Evolutionary conservation across 139 green algal genomes (phyloP).

Genomic region (Chlorella sorokiniana): DNA sequence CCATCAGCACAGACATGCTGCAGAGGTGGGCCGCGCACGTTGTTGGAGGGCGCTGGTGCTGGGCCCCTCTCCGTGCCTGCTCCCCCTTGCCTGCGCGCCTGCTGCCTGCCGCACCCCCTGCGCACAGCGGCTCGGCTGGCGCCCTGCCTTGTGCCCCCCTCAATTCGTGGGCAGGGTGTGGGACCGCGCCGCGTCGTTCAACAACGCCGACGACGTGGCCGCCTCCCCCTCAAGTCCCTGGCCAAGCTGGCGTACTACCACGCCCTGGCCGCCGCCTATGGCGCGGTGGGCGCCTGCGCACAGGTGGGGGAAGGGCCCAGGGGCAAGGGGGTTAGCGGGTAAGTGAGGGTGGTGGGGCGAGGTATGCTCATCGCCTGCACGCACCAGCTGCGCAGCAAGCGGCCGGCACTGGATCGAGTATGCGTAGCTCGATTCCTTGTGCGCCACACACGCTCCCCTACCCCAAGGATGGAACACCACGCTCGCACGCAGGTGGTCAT

Average conservation of each 20-base stretch:
- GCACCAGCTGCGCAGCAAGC: too few species aligned
- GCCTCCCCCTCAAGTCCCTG: slow-evolving; percentile 47
- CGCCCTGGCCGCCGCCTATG: slow-evolving; percentile 77
- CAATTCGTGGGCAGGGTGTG: slow-evolving; percentile 9
- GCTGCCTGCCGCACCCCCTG: neutral
- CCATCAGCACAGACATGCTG: slow-evolving; percentile 93
- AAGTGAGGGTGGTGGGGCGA: too few species aligned
- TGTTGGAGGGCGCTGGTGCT: neutral
- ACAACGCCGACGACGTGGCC: slow-evolving; percentile 72
- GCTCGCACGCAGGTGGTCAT: slow-evolving; percentile 76
- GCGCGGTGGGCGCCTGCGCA: slow-evolving; percentile 50
- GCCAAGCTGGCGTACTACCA: slow-evolving; percentile 92
- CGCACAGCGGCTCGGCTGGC: neutral
- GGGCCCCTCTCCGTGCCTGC: neutral
- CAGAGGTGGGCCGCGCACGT: slow-evolving; percentile 52
- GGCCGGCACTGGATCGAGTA: too few species aligned
- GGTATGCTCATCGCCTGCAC: too few species aligned
- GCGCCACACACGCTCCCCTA: too few species aligned
- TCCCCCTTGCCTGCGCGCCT: neutral
- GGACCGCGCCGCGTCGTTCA: slow-evolving; percentile 58
- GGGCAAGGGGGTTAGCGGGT: too few species aligned
- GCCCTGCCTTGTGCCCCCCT: neutral
- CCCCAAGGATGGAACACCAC: too few species aligned
- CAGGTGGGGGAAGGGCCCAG: slow-evolving; percentile 44
- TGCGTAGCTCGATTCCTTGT: too few species aligned